A percentile compares a stretch with the other conserved stretches of the same genome.
These are phyloP conservation scores for Tremella fuciformis DNA, from an alignment of 768 basidiomycete genomes.

Conservation along the genomic window DNA sequence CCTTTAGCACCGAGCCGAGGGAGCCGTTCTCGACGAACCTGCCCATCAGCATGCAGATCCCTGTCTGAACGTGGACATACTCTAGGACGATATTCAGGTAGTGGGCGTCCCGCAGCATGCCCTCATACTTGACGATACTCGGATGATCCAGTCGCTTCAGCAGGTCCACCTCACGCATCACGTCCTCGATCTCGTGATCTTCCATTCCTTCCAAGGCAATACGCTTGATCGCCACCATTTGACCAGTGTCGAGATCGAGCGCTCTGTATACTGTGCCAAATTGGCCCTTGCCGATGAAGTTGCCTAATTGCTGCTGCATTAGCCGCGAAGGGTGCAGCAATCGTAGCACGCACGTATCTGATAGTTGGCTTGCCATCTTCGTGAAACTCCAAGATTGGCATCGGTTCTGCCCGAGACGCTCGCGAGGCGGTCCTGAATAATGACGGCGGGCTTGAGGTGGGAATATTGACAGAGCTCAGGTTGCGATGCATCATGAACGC, in stretches of 20 bases:
- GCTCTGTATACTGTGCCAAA: slow-evolving; percentile 95
- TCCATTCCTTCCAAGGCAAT: slow-evolving; percentile 85
- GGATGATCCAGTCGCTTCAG: slow-evolving; percentile 88
- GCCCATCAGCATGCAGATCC: slow-evolving; percentile 8
- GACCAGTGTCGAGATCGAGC: slow-evolving; percentile 86
- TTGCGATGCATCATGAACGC: not conserved
- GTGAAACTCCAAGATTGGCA: slow-evolving; percentile 31
- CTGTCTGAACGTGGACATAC: slow-evolving; percentile 56
- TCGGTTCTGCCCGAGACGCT: slow-evolving; percentile 5
- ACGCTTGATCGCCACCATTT: slow-evolving; percentile 99
- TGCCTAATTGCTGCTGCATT: slow-evolving; percentile 79
- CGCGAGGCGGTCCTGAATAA: slow-evolving; percentile 12
- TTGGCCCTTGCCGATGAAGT: slow-evolving; percentile 94
- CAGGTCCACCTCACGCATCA: slow-evolving; percentile 92
- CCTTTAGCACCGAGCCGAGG: slow-evolving; percentile 83
- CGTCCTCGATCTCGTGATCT: slow-evolving; percentile 81
- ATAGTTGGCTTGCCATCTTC: slow-evolving; percentile 24
- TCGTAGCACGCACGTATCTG: slow-evolving; percentile 21
- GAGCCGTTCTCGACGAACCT: slow-evolving; percentile 97
- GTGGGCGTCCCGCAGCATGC: slow-evolving; percentile 84
- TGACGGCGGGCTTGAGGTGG: slow-evolving; percentile 15
- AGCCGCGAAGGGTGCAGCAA: not conserved
- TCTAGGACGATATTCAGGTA: slow-evolving; percentile 90
- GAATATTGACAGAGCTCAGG: not conserved
- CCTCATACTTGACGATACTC: slow-evolving; percentile 95